Percentiles rank a stretch among this genome's conserved stretches.
Conservation (phyloP, 352 stramenopile species). For the Aphanomyces astaci region DNA sequence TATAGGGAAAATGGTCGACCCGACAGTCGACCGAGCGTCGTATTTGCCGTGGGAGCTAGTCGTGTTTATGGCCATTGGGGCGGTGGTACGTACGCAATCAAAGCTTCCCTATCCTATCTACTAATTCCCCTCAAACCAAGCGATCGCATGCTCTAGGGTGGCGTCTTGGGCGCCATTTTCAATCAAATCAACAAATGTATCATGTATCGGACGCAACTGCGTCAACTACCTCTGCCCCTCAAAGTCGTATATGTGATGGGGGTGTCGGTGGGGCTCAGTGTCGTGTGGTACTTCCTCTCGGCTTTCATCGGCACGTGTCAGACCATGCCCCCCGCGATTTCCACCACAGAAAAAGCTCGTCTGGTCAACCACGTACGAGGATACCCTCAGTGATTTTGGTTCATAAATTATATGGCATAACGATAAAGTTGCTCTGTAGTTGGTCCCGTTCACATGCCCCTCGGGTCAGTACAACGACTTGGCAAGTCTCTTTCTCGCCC, state of each 20-base stretch:
- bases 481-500: constrained; percentile 81
- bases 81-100: background rate
- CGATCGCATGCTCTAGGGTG: background rate
- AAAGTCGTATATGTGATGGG: constrained; percentile 11
- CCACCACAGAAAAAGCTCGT: background rate
- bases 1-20: constrained; percentile 6
- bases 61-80: constrained; percentile 16
- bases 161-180: constrained; percentile 1
- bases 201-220: background rate
- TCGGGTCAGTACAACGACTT: constrained; percentile 84
- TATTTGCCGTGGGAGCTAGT: constrained; percentile 18
- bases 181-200: constrained; percentile 1
- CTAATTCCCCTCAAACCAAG: too few species aligned
- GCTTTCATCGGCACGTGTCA: constrained; percentile 2
- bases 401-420: too few species aligned
- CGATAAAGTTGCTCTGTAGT: too few species aligned
- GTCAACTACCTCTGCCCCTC: background rate
- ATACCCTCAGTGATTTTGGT: too few species aligned
- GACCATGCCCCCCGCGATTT: background rate
- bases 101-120: too few species aligned
- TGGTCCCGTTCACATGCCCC: constrained; percentile 79
- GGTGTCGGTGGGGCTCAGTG: background rate
- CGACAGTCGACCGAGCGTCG: constrained; percentile 11
- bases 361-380: constrained; percentile 1
- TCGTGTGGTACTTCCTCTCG: constrained; percentile 6